Percentiles rank a stretch among this genome's conserved stretches.
phyloP scores from a whole-genome alignment of 257 asterid species.

The Lavandula angustifolia region DNA sequence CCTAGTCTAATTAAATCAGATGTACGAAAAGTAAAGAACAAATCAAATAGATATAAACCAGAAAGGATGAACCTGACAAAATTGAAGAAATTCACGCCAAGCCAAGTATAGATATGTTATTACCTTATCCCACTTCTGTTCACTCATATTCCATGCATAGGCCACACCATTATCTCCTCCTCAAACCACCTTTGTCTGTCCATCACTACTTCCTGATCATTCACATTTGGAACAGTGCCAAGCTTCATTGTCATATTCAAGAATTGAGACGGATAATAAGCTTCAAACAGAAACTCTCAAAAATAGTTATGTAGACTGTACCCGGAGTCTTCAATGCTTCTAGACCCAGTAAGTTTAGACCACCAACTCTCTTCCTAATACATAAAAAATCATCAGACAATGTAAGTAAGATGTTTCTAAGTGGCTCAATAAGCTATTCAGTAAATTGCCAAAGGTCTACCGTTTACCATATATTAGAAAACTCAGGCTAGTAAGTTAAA shows the following conservation, averaged over 20 bases:
- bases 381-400: conserved; percentile 10
- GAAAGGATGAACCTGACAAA: conserved; percentile 16
- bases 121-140: conserved; percentile 95
- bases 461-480: background rate
- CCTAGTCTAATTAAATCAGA: conserved; percentile 25
- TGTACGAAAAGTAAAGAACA: conserved; percentile 11
- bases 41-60: background rate
- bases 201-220: conserved; percentile 82
- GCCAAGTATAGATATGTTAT: conserved; percentile 14
- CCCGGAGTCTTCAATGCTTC: conserved; percentile 90
- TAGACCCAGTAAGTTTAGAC: conserved; percentile 86
- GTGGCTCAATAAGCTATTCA: conserved; percentile 19
- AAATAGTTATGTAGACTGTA: conserved; percentile 32
- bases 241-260: conserved; percentile 25
- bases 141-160: conserved; percentile 86
- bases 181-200: conserved; percentile 90
- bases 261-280: conserved; percentile 13
- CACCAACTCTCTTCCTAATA: conserved; percentile 92
- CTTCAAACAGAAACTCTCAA: conserved; percentile 9
- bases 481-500: conserved; percentile 13
- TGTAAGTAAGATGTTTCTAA: conserved; percentile 9
- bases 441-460: conserved; percentile 8
- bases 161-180: conserved; percentile 99
- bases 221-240: conserved; percentile 29
- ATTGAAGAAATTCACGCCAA: conserved; percentile 22